phyloP scores from a whole-genome alignment of 1,284 basidiomycete species.

The Xanthoconium separans region DNA sequence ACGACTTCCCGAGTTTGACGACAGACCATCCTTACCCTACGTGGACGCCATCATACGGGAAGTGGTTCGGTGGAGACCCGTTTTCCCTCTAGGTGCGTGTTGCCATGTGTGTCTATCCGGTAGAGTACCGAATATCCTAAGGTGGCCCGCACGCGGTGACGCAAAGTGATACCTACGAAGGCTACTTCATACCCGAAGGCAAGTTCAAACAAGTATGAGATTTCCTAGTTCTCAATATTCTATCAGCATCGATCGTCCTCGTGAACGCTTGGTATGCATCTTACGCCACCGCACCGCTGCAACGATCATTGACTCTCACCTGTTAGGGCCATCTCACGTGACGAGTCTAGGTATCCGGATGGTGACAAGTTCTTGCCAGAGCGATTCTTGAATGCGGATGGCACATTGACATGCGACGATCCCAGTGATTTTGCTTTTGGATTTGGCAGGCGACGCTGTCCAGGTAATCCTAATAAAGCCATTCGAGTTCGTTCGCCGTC shows the following conservation, averaged over 20 bases:
- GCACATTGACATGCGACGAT: conserved; percentile 12
- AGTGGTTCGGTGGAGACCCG: conserved; percentile 24
- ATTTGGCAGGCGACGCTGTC: conserved; percentile 20
- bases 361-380: conserved; percentile 22
- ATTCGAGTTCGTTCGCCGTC: not conserved
- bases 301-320: not conserved
- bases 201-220: not conserved
- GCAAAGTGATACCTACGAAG: conserved; percentile 15
- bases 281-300: not conserved
- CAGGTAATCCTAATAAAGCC: conserved; percentile 9
- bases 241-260: conserved; percentile 10
- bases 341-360: conserved; percentile 16
- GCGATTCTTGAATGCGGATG: conserved; percentile 17
- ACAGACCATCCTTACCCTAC: conserved; percentile 37
- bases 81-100: conserved; percentile 7
- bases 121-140: not conserved
- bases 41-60: conserved; percentile 39
- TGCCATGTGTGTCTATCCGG: not conserved
- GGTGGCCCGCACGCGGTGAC: conserved; percentile 9
- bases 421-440: conserved; percentile 16
- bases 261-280: conserved; percentile 16
- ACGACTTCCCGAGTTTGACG: conserved; percentile 39
- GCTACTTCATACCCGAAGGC: conserved; percentile 27
- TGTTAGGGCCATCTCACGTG: conserved; percentile 18
- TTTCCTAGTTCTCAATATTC: not conserved